These are phyloP conservation scores for Podospora pseudocomata DNA, from an alignment of 495 filamentous ascomycete species.

Conservation along the genomic window DNA sequence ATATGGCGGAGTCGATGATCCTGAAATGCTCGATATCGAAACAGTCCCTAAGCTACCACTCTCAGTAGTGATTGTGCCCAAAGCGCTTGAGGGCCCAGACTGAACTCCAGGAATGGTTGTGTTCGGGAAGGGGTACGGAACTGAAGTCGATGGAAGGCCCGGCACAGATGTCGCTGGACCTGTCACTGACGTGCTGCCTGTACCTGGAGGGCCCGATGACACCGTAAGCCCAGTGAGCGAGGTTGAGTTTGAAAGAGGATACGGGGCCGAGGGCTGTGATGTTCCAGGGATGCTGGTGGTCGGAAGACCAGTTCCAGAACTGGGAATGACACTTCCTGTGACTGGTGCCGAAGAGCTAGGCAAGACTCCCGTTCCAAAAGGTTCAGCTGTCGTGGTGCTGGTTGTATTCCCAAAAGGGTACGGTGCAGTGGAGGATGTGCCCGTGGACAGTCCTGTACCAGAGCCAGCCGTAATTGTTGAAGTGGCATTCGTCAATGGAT, in stretches of 20 bases:
- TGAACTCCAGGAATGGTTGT: constrained; percentile 19
- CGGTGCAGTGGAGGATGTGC: constrained; percentile 13
- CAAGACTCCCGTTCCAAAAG: not conserved
- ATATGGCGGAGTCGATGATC: constrained; percentile 5
- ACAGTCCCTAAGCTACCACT: not conserved
- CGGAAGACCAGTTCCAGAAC: not conserved
- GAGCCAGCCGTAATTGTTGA: not conserved
- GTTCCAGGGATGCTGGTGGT: not conserved
- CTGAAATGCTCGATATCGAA: not conserved
- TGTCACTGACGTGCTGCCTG: constrained; percentile 12
- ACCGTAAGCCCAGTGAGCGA: not conserved
- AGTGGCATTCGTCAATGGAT: constrained; percentile 17
- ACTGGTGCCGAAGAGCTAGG: not conserved
- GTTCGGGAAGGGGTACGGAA: not conserved
- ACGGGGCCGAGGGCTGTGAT: not conserved
- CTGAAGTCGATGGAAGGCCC: constrained; percentile 16
- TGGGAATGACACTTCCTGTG: not conserved
- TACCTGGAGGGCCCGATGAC: not conserved
- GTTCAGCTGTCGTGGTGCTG: not conserved
- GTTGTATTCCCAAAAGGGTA: constrained; percentile 23
- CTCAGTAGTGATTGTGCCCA: not conserved
- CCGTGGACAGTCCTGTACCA: constrained; percentile 9
- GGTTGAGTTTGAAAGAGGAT: not conserved
- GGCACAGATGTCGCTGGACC: constrained; percentile 3
- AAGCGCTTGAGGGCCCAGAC: constrained; percentile 1